A percentile compares a stretch with the other conserved stretches of the same genome.
Evolutionary conservation across 192 early-diverging fungal genomes (phyloP).

Genomic region (Coemansia sp.): DNA sequence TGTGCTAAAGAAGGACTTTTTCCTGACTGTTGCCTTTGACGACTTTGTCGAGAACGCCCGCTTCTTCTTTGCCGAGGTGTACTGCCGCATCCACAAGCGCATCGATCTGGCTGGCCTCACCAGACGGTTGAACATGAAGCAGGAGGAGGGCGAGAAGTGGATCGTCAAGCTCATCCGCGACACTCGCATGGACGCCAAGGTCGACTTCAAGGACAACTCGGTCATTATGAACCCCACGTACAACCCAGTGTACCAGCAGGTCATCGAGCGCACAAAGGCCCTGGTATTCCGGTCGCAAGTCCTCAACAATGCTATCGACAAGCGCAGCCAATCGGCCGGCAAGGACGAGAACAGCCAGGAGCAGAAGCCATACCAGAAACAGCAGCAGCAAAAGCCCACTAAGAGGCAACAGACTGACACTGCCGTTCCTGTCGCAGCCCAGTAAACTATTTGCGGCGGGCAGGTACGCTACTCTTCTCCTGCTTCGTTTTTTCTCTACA

Average conservation of each 20-base stretch:
- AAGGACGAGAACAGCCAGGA: constrained; percentile 46
- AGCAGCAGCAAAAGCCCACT: constrained; percentile 36
- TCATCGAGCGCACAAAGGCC: constrained; percentile 93
- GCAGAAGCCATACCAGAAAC: constrained; percentile 23
- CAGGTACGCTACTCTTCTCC: background rate
- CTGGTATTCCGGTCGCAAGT: constrained; percentile 91
- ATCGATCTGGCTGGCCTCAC: constrained; percentile 90
- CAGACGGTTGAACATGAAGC: constrained; percentile 81
- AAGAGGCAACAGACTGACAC: constrained; percentile 31
- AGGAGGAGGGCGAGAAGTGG: constrained; percentile 96
- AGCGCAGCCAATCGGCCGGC: constrained; percentile 61
- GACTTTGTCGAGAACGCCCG: constrained; percentile 96
- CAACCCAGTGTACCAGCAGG: constrained; percentile 90
- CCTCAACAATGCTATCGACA: constrained; percentile 86
- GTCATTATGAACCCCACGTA: constrained; percentile 91
- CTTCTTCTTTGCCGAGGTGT: constrained; percentile 94
- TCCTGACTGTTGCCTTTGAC: constrained; percentile 83
- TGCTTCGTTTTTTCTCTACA: constrained; percentile 5
- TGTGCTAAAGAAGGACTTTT: constrained; percentile 89
- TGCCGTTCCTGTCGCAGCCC: constrained; percentile 27
- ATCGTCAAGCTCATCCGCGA: constrained; percentile 97
- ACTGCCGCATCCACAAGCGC: constrained; percentile 96
- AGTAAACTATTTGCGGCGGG: constrained; percentile 20
- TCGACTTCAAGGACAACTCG: constrained; percentile 93
- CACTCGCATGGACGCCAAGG: constrained; percentile 96